Evolutionary conservation across 192 early-diverging fungal species (phyloP).

Genomic region (Coemansia guatemalensis): DNA sequence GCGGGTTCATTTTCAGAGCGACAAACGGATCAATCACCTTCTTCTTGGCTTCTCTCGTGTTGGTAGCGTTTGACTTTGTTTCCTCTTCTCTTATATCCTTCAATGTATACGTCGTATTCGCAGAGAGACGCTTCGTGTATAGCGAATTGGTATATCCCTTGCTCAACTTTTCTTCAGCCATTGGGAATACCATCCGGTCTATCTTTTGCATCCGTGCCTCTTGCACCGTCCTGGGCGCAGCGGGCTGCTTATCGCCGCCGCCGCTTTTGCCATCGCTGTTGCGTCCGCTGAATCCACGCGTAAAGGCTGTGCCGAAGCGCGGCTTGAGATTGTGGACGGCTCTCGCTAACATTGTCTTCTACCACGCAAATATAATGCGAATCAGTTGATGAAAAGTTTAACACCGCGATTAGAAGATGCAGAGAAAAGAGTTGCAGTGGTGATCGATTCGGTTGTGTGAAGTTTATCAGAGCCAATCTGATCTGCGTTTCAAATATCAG

Average conservation of each 20-base stretch:
- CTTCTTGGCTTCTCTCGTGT: neutral
- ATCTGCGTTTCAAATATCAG: neutral
- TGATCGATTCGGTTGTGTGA: neutral
- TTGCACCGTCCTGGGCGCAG: neutral
- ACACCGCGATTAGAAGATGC: conserved; percentile 1
- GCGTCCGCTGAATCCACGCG: neutral
- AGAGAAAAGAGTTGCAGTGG: neutral
- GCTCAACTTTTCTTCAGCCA: neutral
- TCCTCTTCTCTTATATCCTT: conserved; percentile 1
- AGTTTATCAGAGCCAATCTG: neutral
- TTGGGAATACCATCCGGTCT: conserved; percentile 9
- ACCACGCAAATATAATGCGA: neutral
- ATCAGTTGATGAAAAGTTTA: neutral
- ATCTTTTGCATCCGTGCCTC: conserved; percentile 12
- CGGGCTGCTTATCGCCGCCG: neutral
- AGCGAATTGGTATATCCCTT: conserved; percentile 19
- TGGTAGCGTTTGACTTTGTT: neutral
- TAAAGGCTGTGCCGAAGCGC: neutral
- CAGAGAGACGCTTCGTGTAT: conserved; percentile 13
- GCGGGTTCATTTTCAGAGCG: conserved; percentile 37
- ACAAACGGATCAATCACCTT: conserved; percentile 39
- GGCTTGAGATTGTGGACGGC: neutral
- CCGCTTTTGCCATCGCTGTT: neutral
- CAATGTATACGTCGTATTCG: conserved; percentile 32
- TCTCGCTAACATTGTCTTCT: neutral